Evolutionary conservation across 176 grass and related monocot species (phyloP).

Genomic region (bread wheat (Triticum aestivum)): IWGSC_CS_RefSeq_v2.1 NC_057806.1:377398449-377398948

Average conservation of each 20-base stretch:
- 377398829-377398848: conserved; percentile 19
- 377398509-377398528: too few species aligned
- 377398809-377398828: conserved; percentile 8
- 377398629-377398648: too few species aligned
- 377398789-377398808: background rate
- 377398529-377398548: too few species aligned
- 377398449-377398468: too few species aligned
- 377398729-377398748: background rate
- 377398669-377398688: too few species aligned
- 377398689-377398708: background rate
- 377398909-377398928: conserved; percentile 34
- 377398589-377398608: too few species aligned
- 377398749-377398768: background rate
- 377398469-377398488: too few species aligned
- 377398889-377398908: conserved; percentile 27
- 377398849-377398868: background rate
- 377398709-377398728: background rate
- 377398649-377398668: too few species aligned
- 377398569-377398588: too few species aligned
- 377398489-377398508: too few species aligned
- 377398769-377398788: background rate
- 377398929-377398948: conserved; percentile 24
- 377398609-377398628: too few species aligned
- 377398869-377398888: conserved; percentile 1
- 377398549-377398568: too few species aligned